phyloP scores from a whole-genome alignment of 2,329 filamentous ascomycete genomes.

The Monilinia polystroma region DNA sequence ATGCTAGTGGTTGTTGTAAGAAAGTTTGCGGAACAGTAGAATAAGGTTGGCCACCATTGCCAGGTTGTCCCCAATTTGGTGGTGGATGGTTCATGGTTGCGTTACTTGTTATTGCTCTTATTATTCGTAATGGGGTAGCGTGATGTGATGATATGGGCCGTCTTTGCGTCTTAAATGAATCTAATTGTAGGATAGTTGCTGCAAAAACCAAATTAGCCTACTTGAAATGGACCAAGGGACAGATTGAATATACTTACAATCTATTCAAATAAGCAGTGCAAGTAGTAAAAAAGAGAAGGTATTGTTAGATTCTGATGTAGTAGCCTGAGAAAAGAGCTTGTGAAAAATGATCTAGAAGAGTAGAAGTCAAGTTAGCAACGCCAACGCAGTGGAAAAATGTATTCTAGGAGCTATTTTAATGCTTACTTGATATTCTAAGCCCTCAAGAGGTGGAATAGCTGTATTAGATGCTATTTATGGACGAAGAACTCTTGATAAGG shows the following conservation, averaged over 20 bases:
- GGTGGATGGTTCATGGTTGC: neutral
- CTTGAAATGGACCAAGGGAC: neutral
- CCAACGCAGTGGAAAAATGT: neutral
- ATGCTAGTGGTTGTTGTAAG: too few species aligned
- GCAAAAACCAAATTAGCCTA: neutral
- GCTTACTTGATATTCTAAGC: neutral
- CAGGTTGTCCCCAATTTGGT: too few species aligned
- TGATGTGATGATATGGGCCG: neutral
- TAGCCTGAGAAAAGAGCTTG: too few species aligned
- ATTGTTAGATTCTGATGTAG: too few species aligned
- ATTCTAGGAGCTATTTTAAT: neutral
- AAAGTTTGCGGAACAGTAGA: too few species aligned
- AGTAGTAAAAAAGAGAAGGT: neutral
- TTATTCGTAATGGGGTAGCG: neutral
- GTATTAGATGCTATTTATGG: neutral
- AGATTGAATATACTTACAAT: neutral
- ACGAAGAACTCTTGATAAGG: neutral
- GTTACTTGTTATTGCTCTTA: too few species aligned
- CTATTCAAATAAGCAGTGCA: neutral
- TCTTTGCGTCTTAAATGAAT: neutral
- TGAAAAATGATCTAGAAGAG: neutral
- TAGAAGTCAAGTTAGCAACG: neutral
- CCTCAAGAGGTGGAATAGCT: fast-evolving
- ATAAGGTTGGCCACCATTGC: too few species aligned
- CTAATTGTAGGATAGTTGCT: too few species aligned